phyloP scores from a whole-genome alignment of 306 rosid species.

The Vigna mungo region DNA sequence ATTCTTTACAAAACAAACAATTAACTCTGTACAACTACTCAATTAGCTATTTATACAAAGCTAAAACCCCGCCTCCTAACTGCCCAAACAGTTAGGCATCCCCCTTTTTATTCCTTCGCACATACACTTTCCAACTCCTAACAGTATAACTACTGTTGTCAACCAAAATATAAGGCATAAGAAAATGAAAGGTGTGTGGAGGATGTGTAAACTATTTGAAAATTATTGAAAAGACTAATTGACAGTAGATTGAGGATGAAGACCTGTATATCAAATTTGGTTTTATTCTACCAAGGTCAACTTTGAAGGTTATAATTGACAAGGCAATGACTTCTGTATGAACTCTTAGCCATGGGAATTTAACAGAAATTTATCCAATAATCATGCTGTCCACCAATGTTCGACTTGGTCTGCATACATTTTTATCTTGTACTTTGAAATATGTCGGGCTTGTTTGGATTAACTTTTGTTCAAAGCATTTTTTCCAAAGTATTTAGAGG shows the following conservation, averaged over 20 bases:
- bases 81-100: too few species aligned
- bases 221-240: not conserved
- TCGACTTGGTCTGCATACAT: not conserved
- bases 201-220: not conserved
- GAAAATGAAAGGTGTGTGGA: constrained; percentile 19
- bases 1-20: too few species aligned
- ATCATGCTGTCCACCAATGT: not conserved
- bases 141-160: not conserved
- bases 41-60: too few species aligned
- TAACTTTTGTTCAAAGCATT: not conserved
- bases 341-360: not conserved
- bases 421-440: not conserved
- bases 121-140: too few species aligned
- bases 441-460: not conserved
- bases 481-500: not conserved
- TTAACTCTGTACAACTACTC: too few species aligned
- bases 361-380: not conserved
- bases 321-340: not conserved
- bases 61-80: too few species aligned
- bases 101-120: too few species aligned
- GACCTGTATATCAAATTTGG: constrained; percentile 25
- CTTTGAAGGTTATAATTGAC: not conserved
- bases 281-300: not conserved
- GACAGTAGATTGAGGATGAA: not conserved
- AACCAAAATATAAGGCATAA: constrained; percentile 7